phyloP scores from a whole-genome alignment of 208 protist species.

The Trichomonas tenax region DNA sequence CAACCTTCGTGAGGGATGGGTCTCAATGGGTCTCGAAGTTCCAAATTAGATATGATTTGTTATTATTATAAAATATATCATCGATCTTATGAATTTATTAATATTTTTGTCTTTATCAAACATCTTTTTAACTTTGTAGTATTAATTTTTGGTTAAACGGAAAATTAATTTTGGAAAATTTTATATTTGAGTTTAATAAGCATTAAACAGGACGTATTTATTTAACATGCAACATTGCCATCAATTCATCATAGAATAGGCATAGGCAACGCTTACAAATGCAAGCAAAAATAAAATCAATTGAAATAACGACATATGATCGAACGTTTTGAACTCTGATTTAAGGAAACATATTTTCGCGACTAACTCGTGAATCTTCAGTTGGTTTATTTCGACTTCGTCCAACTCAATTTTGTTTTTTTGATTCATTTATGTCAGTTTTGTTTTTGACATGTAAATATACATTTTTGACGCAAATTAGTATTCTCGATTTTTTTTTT shows the following conservation, averaged over 20 bases:
- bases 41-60: neutral
- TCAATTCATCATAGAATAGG: neutral
- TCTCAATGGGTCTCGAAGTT: slow-evolving; percentile 9
- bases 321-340: neutral
- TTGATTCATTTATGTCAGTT: neutral
- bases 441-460: too few species aligned
- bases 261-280: neutral
- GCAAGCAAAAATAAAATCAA: neutral
- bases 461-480: too few species aligned
- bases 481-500: too few species aligned
- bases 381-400: neutral
- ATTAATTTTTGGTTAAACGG: neutral
- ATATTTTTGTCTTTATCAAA: neutral
- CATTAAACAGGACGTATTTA: neutral
- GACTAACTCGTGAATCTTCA: neutral
- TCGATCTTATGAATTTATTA: neutral
- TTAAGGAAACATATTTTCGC: neutral
- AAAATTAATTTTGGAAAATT: too few species aligned
- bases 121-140: neutral
- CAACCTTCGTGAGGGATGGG: slow-evolving; percentile 10
- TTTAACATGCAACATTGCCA: neutral
- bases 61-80: neutral
- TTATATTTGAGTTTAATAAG: neutral
- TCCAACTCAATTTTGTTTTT: neutral
- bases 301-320: neutral